A percentile compares a stretch with the other conserved stretches of the same genome.
These are phyloP conservation scores for Chlorella sp. DNA, from an alignment of 139 green algal species.

Conservation along the genomic window DNA sequence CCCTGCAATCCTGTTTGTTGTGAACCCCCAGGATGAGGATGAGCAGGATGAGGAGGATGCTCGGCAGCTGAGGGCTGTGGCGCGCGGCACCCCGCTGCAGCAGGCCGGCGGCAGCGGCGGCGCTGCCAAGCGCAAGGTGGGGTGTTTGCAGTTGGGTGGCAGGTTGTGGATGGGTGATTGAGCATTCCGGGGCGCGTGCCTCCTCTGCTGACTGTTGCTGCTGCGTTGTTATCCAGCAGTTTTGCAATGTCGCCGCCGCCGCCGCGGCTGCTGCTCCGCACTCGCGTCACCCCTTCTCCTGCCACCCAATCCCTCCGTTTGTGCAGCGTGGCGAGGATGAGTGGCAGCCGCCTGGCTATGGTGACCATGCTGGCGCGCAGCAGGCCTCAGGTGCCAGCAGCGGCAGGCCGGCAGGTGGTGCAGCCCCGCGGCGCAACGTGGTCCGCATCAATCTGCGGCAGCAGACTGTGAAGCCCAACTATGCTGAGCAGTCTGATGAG, in stretches of 20 bases:
- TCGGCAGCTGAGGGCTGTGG: slow-evolving; percentile 15
- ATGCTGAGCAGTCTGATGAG: slow-evolving; percentile 18
- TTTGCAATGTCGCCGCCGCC: no score
- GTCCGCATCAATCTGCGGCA: slow-evolving; percentile 31
- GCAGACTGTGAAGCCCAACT: slow-evolving; percentile 21
- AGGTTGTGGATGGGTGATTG: neutral
- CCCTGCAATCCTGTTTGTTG: no score
- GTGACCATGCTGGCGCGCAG: no score
- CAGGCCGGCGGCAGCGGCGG: neutral
- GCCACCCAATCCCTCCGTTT: neutral
- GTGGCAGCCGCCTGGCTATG: neutral
- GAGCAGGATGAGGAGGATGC: slow-evolving; percentile 33
- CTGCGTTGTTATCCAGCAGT: no score
- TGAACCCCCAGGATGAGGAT: slow-evolving; percentile 16
- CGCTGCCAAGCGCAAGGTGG: slow-evolving; percentile 13
- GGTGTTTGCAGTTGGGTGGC: neutral
- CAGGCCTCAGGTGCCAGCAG: neutral
- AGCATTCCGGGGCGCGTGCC: no score
- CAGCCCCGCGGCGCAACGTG: slow-evolving; percentile 12
- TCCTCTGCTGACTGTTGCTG: no score
- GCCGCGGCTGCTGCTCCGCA: neutral
- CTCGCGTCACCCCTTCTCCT: neutral
- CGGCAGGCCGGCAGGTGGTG: neutral
- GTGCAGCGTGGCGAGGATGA: slow-evolving; percentile 1
- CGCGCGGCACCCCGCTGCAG: neutral